Percentiles rank a stretch among this genome's conserved stretches.
Conservation (phyloP, 2,329 filamentous ascomycete genomes). For the Hymenoscyphus infarciens region DNA sequence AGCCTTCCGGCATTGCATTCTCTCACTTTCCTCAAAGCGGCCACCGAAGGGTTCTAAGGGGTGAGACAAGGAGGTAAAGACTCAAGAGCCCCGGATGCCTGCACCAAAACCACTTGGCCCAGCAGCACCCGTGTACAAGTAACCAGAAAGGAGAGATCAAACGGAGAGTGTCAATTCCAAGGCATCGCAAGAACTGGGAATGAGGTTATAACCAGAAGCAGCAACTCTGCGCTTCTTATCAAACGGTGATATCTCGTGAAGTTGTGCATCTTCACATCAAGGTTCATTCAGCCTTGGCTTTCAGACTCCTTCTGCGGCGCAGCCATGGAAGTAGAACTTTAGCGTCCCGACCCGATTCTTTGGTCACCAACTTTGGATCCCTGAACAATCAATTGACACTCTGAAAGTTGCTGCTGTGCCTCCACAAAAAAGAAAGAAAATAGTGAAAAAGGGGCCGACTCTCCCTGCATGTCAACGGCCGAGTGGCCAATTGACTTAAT, state of each 20-base stretch:
- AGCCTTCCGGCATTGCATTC: conserved; percentile 12
- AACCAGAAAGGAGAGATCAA: neutral
- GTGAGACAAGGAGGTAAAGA: neutral
- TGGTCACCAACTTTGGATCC: conserved; percentile 4
- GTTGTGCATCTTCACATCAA: neutral
- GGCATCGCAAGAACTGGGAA: neutral
- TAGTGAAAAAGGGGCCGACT: neutral
- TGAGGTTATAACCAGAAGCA: neutral
- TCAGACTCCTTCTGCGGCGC: neutral
- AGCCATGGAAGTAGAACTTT: neutral
- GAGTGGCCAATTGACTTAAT: too few species aligned
- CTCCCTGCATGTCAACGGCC: too few species aligned
- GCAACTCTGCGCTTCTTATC: neutral
- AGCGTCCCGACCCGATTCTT: neutral
- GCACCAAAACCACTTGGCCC: neutral
- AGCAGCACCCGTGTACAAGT: neutral
- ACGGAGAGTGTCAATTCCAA: neutral
- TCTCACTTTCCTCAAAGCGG: conserved; percentile 8
- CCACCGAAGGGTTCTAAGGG: conserved; percentile 9
- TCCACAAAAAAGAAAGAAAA: conserved; percentile 5
- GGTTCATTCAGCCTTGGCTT: neutral
- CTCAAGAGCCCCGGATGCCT: conserved; percentile 4
- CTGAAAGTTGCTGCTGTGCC: conserved; percentile 3
- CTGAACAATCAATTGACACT: neutral
- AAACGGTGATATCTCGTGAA: neutral